A percentile compares a stretch with the other conserved stretches of the same genome.
phyloP scores from a whole-genome alignment of 139 green algal genomes.

The Tetraselmis striata region DNA sequence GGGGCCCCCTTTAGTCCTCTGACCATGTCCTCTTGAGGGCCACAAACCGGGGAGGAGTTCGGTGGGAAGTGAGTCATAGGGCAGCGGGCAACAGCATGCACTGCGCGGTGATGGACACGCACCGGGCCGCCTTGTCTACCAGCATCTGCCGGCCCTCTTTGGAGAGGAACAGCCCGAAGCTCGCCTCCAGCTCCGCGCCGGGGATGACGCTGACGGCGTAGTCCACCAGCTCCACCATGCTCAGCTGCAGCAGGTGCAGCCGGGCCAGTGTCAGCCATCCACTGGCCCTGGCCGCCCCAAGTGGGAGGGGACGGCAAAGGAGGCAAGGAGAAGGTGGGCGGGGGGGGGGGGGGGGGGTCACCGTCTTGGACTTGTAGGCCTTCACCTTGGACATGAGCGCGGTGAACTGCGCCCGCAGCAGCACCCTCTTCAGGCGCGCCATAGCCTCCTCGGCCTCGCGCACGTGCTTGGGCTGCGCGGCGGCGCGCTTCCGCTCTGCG shows the following conservation, averaged over 20 bases:
- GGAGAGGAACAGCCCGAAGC: neutral
- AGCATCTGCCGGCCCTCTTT: neutral
- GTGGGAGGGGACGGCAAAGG: neutral
- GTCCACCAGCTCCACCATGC: neutral
- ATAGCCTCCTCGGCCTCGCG: neutral
- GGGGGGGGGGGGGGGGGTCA: neutral
- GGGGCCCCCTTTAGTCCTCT: no score
- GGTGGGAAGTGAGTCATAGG: no score
- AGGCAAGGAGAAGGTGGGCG: neutral
- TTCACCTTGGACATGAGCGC: neutral
- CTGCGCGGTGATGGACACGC: no score
- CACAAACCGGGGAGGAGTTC: no score
- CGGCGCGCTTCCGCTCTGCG: neutral
- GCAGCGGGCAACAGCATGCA: no score
- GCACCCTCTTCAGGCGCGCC: neutral
- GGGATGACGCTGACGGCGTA: neutral
- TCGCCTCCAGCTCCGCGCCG: neutral
- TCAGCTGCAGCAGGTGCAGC: neutral
- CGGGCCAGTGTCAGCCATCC: neutral
- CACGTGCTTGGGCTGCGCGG: no score
- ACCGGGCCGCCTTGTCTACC: neutral
- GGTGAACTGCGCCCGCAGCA: neutral
- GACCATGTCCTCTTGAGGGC: no score
- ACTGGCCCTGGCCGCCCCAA: no score
- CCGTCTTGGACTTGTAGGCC: neutral